Base-by-base conservation (phyloP, 2,329 filamentous ascomycete genomes). In the Truncatella angustata region DNA sequence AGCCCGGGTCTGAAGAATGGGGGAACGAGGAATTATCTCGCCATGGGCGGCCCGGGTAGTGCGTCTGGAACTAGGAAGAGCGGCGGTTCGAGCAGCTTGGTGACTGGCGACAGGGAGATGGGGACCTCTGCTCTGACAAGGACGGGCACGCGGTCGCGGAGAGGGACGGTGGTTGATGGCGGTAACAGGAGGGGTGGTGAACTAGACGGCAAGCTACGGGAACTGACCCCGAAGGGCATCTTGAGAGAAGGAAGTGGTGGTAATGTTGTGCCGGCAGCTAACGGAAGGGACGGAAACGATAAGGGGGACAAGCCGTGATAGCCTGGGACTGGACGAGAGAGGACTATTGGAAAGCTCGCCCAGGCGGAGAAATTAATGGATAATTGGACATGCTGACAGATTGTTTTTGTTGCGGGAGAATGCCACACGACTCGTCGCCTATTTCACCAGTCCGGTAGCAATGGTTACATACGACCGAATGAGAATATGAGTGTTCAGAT, bases 1-100 rank as follows among this genome's bases (percentile, higher is more conserved):
- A 67, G 71, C 4, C 71, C 70, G 3, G 63, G 65, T 1, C 59
- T 63, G 11, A 57, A 63, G n/a, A 60, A 62, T 5, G 66, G 67
- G 7, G 73, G 76, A 1, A 69, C 66, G 20, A 69, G 68, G 51
- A 75, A 80, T 50, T 81, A 81, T 55, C 69, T 79, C 36, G 70
- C 69, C 54, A 64, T 80, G 2, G 75, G 70, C n/a, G 66, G 59
- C 20, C 40, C 49, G 49, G 30, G 18, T 7, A 18, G 36, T 0
- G 9, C 12, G 3, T 11, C 10, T n/a, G 23, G 34, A n/a, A n/a
- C 28, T 14, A 32, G 14, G 14, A 32, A 32, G 28, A 32, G 28
- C 28, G 28, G 28, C 7, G 14, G 14, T 32, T 14, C 28, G 28
- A 32, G 28, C 7, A 14, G 14, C 14, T 9, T 32, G 28, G 28